Base-by-base conservation (phyloP, 371 early-diverging fungal genomes). In the Actinomortierella ambigua region DNA sequence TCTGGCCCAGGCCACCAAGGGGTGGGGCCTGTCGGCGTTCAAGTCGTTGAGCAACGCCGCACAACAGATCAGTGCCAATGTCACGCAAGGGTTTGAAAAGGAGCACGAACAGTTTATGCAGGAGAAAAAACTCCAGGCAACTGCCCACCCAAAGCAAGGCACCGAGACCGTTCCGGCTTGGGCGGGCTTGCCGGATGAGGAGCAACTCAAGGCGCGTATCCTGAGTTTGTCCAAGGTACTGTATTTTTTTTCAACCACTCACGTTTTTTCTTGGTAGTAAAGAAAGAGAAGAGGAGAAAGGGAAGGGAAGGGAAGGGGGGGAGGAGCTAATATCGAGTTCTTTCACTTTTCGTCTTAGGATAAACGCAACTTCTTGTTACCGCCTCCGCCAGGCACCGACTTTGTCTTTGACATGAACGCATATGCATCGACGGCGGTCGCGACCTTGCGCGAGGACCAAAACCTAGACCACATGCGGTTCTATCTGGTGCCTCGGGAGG, bases 351-450 rank as follows among this genome's bases (percentile, higher is more conserved):
- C n/a, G n/a, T n/a, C n/a, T n/a, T 59, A 90, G 86, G 88, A 90
- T 64, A 81, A 86, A 51, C 78, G 89, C n/a, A 88, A 88, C 63
- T 85, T 90, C 49, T 54, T 85, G 50, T 77, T 85, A 23, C 66
- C 82, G 22, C 89, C 89, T 13, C 91, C 91, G 13, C 87, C 82
- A 61, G 89, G 85, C 50, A 82, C 89, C 20, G 82, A 80, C 63
- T 88, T 88, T 64, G 80, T 83, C 54, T 90, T 89, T 69, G 85
- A 89, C 55, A 75, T 90, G 68, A 79, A 81, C 29, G 82, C 76
- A 5, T 86, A 83, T 54, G 75, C 79, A 13, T 79, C 81, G 23
- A 81, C 77, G 24, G 91, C 91, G n/a, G 65, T 79, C 52, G 88
- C 90, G 2, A 81, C 82, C 3, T 63, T 91, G 34, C 79, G 82